Percentiles rank a stretch among this genome's conserved stretches.
These are phyloP conservation scores for Petunia secreta DNA, from an alignment of 257 asterid genomes.

Conservation along the genomic window DNA sequence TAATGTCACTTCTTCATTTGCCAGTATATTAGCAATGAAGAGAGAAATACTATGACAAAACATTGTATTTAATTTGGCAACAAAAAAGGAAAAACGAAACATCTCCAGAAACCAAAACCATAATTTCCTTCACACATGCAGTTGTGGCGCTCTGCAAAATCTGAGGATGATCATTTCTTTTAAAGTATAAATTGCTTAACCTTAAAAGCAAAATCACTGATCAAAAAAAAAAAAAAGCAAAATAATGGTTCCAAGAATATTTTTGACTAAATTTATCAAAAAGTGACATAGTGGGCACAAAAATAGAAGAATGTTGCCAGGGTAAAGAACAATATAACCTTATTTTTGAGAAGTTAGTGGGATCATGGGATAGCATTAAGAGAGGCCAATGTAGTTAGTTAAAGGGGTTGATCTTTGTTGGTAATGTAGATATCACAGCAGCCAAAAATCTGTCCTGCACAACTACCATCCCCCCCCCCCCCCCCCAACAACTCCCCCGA, in stretches of 20 bases:
- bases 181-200: background rate
- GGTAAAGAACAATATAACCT: background rate
- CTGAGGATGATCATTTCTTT: slow-evolving; percentile 5
- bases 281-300: background rate
- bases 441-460: background rate
- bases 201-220: too few species aligned
- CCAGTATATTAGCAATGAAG: slow-evolving; percentile 4
- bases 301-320: background rate
- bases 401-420: background rate
- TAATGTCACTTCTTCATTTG: background rate
- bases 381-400: background rate
- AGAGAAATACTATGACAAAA: slow-evolving; percentile 4
- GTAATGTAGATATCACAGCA: background rate
- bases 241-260: background rate
- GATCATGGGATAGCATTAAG: slow-evolving; percentile 8
- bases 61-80: background rate
- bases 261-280: background rate
- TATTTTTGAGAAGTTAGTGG: background rate
- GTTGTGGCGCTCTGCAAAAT: background rate
- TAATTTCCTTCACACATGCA: slow-evolving; percentile 14
- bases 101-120: background rate
- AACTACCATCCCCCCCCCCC: background rate
- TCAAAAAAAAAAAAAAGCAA: background rate
- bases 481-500: background rate
- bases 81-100: slow-evolving; percentile 3